Percentiles rank a stretch among this genome's conserved stretches.
Evolutionary conservation across 306 rosid species (phyloP).

Genomic region (Potentilla sterilis): DNA sequence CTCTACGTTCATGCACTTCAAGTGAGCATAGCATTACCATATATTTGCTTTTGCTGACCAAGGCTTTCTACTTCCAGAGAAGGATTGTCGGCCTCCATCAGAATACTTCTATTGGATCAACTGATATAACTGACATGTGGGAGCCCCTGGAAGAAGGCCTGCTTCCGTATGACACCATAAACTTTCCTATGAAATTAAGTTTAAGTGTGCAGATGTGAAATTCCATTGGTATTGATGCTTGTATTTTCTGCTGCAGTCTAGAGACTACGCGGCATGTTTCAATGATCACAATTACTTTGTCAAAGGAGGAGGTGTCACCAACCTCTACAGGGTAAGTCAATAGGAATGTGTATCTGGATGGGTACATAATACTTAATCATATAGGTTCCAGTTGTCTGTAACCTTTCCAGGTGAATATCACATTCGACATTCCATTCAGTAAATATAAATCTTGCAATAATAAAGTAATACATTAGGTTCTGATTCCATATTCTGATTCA

Average conservation of each 20-base stretch:
- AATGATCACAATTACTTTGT: constrained; percentile 75
- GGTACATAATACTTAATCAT: not conserved
- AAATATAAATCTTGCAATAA: not conserved
- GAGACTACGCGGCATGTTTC: constrained; percentile 95
- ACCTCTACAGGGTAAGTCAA: constrained; percentile 71
- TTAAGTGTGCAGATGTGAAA: constrained; percentile 1
- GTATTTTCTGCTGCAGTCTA: constrained; percentile 46
- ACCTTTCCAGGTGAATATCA: not conserved
- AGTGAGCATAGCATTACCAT: not conserved
- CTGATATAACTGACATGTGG: constrained; percentile 80
- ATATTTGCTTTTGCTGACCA: constrained; percentile 12
- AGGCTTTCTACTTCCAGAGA: constrained; percentile 52
- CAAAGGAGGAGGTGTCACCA: constrained; percentile 56
- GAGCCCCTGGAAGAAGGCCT: constrained; percentile 97
- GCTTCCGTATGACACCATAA: constrained; percentile 59
- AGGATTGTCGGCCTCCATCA: constrained; percentile 86
- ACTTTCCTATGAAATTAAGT: constrained; percentile 8
- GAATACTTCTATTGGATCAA: constrained; percentile 68
- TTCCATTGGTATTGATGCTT: constrained; percentile 20
- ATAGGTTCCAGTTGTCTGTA: not conserved
- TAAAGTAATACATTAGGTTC: not conserved
- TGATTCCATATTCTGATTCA: not conserved
- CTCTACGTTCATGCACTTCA: not conserved
- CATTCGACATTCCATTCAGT: not conserved
- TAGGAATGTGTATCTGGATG: not conserved